These are phyloP conservation scores for Anisodus acutangulus DNA, from an alignment of 257 asterid species.

Conservation along the genomic window DNA sequence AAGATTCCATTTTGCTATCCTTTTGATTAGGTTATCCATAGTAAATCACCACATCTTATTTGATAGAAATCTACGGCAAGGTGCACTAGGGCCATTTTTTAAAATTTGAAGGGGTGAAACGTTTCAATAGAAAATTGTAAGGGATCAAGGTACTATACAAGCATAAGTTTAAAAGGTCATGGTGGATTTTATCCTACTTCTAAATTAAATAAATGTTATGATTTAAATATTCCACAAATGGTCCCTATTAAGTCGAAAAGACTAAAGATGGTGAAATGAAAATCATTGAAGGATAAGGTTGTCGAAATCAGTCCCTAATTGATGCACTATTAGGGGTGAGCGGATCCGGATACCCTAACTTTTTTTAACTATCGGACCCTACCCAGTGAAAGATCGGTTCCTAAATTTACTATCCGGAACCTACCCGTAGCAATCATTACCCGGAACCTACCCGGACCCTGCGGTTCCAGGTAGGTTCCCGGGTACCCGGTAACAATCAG, in stretches of 20 bases:
- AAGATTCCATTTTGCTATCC: no score
- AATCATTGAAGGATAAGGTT: background rate
- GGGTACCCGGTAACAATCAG: no score
- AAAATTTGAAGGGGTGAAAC: background rate
- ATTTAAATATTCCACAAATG: background rate
- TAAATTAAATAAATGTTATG: background rate
- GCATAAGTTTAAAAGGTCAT: background rate
- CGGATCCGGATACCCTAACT: no score
- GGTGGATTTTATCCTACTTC: background rate
- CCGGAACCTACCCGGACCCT: no score
- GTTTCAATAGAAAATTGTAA: no score
- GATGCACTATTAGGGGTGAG: no score
- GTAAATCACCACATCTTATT: background rate
- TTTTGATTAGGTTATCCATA: no score
- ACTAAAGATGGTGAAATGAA: background rate
- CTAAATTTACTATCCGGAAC: no score
- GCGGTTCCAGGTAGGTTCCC: no score
- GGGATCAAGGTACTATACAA: background rate
- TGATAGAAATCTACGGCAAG: background rate
- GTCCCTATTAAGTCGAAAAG: background rate
- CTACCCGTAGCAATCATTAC: no score
- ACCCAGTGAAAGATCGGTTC: no score
- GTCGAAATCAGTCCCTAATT: background rate
- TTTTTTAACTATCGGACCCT: no score
- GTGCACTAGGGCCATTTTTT: background rate